phyloP scores from a whole-genome alignment of 192 early-diverging fungal genomes.

The Coemansia sp. region DNA sequence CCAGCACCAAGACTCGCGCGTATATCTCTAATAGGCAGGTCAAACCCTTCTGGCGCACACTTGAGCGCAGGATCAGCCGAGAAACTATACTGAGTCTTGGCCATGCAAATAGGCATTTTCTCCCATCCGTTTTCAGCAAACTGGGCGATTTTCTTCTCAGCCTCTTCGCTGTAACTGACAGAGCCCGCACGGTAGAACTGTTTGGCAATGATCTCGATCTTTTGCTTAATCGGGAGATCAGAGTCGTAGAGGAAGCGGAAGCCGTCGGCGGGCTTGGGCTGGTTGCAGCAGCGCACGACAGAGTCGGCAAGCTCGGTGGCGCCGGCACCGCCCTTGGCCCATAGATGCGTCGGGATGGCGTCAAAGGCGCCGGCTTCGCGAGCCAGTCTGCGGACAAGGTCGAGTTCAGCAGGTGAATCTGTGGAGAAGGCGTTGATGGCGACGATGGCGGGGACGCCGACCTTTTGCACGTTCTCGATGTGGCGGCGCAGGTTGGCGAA shows the following conservation, averaged over 20 bases:
- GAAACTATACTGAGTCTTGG: constrained; percentile 95
- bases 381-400: constrained; percentile 71
- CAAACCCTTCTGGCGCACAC: constrained; percentile 89
- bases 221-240: constrained; percentile 73
- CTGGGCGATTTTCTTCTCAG: constrained; percentile 84
- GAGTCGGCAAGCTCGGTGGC: constrained; percentile 85
- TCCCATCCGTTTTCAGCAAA: constrained; percentile 89
- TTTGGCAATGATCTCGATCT: constrained; percentile 91
- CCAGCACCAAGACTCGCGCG: constrained; percentile 95
- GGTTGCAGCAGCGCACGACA: constrained; percentile 73
- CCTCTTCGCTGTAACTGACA: constrained; percentile 79
- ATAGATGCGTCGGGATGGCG: constrained; percentile 88
- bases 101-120: constrained; percentile 96
- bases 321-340: constrained; percentile 91
- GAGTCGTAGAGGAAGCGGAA: constrained; percentile 94
- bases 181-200: constrained; percentile 96
- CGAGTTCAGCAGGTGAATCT: constrained; percentile 86
- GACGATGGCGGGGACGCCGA: constrained; percentile 88
- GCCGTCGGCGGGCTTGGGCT: constrained; percentile 20
- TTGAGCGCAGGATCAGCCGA: constrained; percentile 93
- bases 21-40: constrained; percentile 92
- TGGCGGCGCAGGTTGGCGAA: constrained; percentile 88
- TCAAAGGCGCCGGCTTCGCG: constrained; percentile 83
- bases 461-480: constrained; percentile 86
- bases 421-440: constrained; percentile 88